phyloP scores from a whole-genome alignment of 495 filamentous ascomycete genomes.

The Tuber brumale region DNA sequence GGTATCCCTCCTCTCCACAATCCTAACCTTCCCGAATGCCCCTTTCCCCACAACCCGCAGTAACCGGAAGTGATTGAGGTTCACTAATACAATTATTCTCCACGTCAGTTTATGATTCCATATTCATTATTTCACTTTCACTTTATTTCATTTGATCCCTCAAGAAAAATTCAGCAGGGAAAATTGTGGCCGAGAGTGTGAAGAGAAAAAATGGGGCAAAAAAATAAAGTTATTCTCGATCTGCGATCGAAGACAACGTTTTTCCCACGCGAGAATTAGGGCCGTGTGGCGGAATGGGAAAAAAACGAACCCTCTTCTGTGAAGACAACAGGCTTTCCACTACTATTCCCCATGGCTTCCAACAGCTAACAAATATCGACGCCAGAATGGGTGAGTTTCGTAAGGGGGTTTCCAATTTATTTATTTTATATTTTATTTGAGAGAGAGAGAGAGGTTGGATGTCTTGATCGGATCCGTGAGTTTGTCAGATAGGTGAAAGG shows the following conservation, averaged over 20 bases:
- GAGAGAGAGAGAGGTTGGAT: too few species aligned
- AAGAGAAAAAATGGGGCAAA: conserved; percentile 9
- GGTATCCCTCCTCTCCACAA: conserved; percentile 95
- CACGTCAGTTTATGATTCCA: conserved; percentile 32
- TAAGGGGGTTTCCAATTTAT: background rate
- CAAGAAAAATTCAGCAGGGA: background rate
- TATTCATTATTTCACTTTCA: background rate
- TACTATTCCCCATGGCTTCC: conserved; percentile 76
- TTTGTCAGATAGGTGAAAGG: background rate
- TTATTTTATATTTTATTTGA: background rate
- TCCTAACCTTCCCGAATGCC: conserved; percentile 96
- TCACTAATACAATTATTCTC: conserved; percentile 53
- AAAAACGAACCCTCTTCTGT: conserved; percentile 77
- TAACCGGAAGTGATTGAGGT: conserved; percentile 94
- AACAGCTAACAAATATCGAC: conserved; percentile 14
- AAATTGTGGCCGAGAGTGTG: conserved; percentile 14
- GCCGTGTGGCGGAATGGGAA: conserved; percentile 9
- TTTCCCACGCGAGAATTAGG: conserved; percentile 4
- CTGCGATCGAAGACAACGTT: conserved; percentile 7
- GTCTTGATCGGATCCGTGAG: background rate
- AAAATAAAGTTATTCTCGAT: conserved; percentile 3
- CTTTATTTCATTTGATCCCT: background rate
- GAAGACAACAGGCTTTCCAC: conserved; percentile 86
- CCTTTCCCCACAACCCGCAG: conserved; percentile 94
- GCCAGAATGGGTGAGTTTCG: conserved; percentile 15